Conservation (phyloP, 495 filamentous ascomycete genomes). For the Podospora appendiculata region DNA sequence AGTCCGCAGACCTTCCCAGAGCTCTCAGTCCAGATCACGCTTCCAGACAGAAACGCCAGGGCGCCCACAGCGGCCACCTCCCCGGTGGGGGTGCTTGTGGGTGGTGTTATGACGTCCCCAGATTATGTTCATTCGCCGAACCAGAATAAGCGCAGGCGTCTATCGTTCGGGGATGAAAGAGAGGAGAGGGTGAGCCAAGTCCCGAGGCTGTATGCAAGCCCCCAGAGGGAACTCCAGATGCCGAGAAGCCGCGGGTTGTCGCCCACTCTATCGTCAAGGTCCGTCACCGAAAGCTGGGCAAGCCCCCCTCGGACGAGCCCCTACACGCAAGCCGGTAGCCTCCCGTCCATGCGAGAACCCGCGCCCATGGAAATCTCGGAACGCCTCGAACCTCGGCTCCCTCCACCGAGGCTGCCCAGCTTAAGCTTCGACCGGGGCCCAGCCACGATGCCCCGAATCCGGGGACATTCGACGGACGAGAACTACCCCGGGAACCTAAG, state of each 20-base stretch:
- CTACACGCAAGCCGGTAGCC: slow-evolving; percentile 11
- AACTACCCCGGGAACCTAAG: slow-evolving; percentile 14
- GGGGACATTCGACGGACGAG: slow-evolving; percentile 13
- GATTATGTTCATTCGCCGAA: slow-evolving; percentile 31
- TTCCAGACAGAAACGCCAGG: slow-evolving; percentile 11
- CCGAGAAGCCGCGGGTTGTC: slow-evolving; percentile 13
- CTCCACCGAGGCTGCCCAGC: slow-evolving; percentile 22
- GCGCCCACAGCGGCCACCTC: slow-evolving; percentile 16
- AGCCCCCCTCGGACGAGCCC: slow-evolving; percentile 20
- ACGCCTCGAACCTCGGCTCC: slow-evolving; percentile 18
- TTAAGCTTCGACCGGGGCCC: slow-evolving; percentile 18
- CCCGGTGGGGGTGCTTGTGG: slow-evolving; percentile 11
- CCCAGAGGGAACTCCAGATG: slow-evolving; percentile 13
- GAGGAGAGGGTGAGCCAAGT: slow-evolving; percentile 22
- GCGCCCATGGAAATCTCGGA: slow-evolving; percentile 11
- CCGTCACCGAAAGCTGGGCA: slow-evolving; percentile 20
- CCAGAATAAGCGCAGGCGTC: slow-evolving; percentile 27
- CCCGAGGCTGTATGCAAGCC: slow-evolving; percentile 25
- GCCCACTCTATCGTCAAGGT: slow-evolving; percentile 12
- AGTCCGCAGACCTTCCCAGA: slow-evolving; percentile 28
- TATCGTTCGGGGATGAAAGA: slow-evolving; percentile 20
- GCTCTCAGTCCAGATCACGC: slow-evolving; percentile 12
- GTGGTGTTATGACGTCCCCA: slow-evolving; percentile 17
- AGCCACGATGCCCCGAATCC: slow-evolving; percentile 11
- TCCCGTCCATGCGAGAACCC: slow-evolving; percentile 18